Conservation (phyloP, 2,329 filamentous ascomycete genomes). For the Mycosphaerella sp. region DNA sequence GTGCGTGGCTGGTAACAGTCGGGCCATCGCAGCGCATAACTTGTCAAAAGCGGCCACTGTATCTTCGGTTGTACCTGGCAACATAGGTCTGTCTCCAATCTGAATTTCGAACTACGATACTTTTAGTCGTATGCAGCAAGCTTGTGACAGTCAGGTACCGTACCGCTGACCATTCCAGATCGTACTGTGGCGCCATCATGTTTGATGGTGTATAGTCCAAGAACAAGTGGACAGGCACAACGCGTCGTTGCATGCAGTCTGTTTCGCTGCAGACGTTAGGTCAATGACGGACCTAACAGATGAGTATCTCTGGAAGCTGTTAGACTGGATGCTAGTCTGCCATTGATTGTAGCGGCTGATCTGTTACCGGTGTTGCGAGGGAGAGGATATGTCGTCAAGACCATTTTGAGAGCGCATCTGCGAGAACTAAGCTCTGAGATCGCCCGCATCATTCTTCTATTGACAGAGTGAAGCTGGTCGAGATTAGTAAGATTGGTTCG, state of each 20-base stretch:
- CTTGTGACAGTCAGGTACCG: background rate
- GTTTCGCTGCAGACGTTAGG: too few species aligned
- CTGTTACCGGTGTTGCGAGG: too few species aligned
- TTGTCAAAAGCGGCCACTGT: background rate
- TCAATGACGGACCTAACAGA: too few species aligned
- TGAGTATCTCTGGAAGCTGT: too few species aligned
- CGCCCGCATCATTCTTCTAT: background rate
- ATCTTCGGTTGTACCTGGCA: background rate
- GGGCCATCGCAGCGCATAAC: background rate
- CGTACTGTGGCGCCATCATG: background rate
- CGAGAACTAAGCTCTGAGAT: background rate
- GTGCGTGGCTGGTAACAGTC: background rate
- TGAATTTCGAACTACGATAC: conserved; percentile 8
- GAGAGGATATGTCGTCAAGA: background rate
- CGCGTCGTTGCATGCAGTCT: too few species aligned
- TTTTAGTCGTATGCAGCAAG: background rate
- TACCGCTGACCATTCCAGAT: conserved; percentile 9
- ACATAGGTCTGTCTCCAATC: background rate
- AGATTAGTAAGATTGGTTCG: background rate
- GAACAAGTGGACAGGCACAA: too few species aligned
- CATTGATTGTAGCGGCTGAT: too few species aligned
- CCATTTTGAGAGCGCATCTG: background rate
- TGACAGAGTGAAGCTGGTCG: background rate
- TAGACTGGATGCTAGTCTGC: too few species aligned
- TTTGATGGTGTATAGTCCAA: background rate